Conservation (phyloP, 306 rosid genomes). For the Castanea crenata region DNA sequence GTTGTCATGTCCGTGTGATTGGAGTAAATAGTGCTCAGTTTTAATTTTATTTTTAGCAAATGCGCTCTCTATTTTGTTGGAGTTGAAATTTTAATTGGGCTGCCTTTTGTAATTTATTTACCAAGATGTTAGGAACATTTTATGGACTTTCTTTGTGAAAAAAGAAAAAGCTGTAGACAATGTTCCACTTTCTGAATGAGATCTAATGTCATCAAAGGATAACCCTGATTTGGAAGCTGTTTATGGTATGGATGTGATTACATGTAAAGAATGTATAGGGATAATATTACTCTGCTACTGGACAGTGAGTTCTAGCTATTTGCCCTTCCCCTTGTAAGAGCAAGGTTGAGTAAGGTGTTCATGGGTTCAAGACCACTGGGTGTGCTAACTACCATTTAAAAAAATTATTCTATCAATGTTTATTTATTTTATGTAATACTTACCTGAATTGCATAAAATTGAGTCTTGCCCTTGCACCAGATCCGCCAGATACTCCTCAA, state of each 20-base stretch:
- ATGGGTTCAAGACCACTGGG: no score
- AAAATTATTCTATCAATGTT: background rate
- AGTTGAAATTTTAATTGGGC: background rate
- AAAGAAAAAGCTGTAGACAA: background rate
- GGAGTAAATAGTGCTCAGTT: background rate
- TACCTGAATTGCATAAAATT: background rate
- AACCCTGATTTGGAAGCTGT: background rate
- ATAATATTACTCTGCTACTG: background rate
- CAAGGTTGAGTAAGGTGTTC: no score
- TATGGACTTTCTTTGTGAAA: background rate
- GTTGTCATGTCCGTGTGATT: background rate
- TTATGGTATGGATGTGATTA: background rate
- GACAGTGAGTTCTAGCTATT: no score
- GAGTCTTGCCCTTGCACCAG: constrained; percentile 20
- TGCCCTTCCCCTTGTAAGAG: no score
- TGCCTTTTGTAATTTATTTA: background rate
- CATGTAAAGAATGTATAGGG: background rate
- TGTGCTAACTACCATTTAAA: no score
- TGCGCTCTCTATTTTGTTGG: background rate
- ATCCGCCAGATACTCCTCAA: constrained; percentile 49
- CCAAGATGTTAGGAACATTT: background rate
- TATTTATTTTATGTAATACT: background rate
- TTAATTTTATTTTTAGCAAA: background rate
- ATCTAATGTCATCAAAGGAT: background rate
- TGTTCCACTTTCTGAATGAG: background rate